Conservation (phyloP, 2,329 filamentous ascomycete species). For the Alternaria viburni region DNA sequence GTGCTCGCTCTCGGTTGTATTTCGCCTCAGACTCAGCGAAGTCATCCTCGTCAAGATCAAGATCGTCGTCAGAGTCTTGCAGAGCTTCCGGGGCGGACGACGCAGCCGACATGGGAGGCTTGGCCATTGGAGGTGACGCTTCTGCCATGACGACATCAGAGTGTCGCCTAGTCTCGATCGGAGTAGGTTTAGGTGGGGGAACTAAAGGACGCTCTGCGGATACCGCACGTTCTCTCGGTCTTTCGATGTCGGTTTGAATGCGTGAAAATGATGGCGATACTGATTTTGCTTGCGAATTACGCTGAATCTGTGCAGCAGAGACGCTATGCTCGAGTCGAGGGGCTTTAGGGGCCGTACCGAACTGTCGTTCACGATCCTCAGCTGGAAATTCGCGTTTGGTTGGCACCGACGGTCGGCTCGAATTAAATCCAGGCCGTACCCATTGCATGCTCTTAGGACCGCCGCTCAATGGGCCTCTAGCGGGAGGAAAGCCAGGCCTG, state of each 20-base stretch:
- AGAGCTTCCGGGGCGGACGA: slow-evolving; percentile 42
- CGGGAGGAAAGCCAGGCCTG: slow-evolving; percentile 32
- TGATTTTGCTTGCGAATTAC: slow-evolving; percentile 30
- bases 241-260: slow-evolving; percentile 20
- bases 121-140: slow-evolving; percentile 33
- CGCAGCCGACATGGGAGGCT: slow-evolving; percentile 36
- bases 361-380: slow-evolving; percentile 51
- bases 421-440: slow-evolving; percentile 50
- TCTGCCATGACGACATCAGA: slow-evolving; percentile 47
- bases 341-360: slow-evolving; percentile 41
- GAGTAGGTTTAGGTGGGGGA: slow-evolving; percentile 32
- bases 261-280: slow-evolving; percentile 29
- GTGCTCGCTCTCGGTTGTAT: slow-evolving; percentile 54
- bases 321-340: slow-evolving; percentile 39
- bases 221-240: slow-evolving; percentile 27
- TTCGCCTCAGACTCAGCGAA: slow-evolving; percentile 55
- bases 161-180: slow-evolving; percentile 39
- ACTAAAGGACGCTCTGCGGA: slow-evolving; percentile 29
- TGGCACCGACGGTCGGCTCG: slow-evolving; percentile 46
- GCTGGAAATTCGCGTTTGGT: slow-evolving; percentile 54
- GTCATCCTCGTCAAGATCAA: slow-evolving; percentile 55
- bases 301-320: slow-evolving; percentile 25
- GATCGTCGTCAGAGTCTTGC: slow-evolving; percentile 55
- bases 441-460: slow-evolving; percentile 51
- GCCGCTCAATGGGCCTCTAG: slow-evolving; percentile 42